phyloP scores from a whole-genome alignment of 768 basidiomycete genomes.

The Dictyophora rubrovolvata region DNA sequence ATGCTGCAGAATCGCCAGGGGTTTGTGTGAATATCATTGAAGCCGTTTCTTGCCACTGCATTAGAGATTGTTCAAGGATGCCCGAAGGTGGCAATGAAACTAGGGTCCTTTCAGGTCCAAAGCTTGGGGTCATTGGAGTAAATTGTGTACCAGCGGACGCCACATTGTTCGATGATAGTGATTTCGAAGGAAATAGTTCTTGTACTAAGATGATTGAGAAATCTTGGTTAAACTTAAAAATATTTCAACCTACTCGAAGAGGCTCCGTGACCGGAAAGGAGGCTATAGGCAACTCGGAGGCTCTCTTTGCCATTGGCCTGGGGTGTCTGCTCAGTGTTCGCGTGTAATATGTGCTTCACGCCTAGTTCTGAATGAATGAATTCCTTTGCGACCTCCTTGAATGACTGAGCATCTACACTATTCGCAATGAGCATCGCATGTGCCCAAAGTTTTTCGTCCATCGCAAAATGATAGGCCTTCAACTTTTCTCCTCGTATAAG shows the following conservation, averaged over 20 bases:
- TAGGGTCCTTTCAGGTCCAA: conserved; percentile 31
- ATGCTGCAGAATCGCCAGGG: conserved; percentile 58
- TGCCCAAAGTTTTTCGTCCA: conserved; percentile 85
- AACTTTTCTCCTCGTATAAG: conserved; percentile 77
- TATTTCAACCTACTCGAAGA: conserved; percentile 45
- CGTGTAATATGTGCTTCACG: conserved; percentile 20
- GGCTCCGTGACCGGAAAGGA: conserved; percentile 77
- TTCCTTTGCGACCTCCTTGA: conserved; percentile 83
- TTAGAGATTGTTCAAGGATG: conserved; percentile 40
- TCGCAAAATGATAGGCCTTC: conserved; percentile 79
- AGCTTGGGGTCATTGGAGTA: conserved; percentile 59
- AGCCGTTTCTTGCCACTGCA: conserved; percentile 77
- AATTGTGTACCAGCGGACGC: conserved; percentile 24
- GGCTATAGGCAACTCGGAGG: conserved; percentile 70
- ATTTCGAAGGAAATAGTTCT: conserved; percentile 54
- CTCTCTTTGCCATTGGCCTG: conserved; percentile 52
- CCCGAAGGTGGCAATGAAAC: conserved; percentile 38
- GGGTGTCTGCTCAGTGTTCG: conserved; percentile 15
- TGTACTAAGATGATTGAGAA: conserved; percentile 41
- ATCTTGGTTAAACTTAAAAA: conserved; percentile 1
- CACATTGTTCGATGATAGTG: conserved; percentile 30
- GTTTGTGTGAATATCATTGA: conserved; percentile 72
- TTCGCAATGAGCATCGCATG: conserved; percentile 94
- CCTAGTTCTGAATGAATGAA: conserved; percentile 75
- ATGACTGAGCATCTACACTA: conserved; percentile 84